phyloP scores from a whole-genome alignment of 148 eudicot species.

The Chenopodium formosanum region DNA sequence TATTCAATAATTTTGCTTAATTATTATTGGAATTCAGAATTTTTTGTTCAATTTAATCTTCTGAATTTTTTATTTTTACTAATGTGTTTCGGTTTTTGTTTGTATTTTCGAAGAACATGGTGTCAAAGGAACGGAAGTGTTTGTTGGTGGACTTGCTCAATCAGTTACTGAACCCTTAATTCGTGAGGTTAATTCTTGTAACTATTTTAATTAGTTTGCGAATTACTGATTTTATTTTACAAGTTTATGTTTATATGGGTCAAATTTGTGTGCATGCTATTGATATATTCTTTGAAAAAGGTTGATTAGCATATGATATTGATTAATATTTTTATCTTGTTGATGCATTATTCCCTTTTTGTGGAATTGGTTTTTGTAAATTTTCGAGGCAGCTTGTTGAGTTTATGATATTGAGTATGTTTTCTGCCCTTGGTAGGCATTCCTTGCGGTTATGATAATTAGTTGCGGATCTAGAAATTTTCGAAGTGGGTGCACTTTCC shows the following conservation, averaged over 20 bases:
- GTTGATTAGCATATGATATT: not conserved
- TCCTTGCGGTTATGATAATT: not conserved
- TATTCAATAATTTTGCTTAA: not conserved
- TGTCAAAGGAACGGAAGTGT: slow-evolving; percentile 42
- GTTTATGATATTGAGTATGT: not conserved
- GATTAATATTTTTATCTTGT: not conserved
- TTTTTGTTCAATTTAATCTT: not conserved
- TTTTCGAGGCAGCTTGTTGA: not conserved
- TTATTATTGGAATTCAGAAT: no score
- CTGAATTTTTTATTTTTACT: no score
- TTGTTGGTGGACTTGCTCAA: slow-evolving; percentile 47
- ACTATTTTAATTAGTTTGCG: not conserved
- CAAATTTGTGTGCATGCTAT: not conserved
- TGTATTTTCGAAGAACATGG: slow-evolving; percentile 27
- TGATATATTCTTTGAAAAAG: not conserved
- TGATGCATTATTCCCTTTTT: not conserved
- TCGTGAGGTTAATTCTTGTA: slow-evolving; percentile 26
- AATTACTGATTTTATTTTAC: not conserved
- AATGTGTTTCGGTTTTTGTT: not conserved
- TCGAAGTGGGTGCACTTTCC: not conserved
- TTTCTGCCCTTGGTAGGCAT: not conserved
- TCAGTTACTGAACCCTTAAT: slow-evolving; percentile 37
- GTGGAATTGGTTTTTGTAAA: not conserved
- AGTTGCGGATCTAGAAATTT: not conserved
- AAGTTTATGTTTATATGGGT: not conserved